Evolutionary conservation across 352 stramenopile species (phyloP), one percentile per base, ranked within the genome.

Genomic region (Globisporangium paroecandrum): DNA sequence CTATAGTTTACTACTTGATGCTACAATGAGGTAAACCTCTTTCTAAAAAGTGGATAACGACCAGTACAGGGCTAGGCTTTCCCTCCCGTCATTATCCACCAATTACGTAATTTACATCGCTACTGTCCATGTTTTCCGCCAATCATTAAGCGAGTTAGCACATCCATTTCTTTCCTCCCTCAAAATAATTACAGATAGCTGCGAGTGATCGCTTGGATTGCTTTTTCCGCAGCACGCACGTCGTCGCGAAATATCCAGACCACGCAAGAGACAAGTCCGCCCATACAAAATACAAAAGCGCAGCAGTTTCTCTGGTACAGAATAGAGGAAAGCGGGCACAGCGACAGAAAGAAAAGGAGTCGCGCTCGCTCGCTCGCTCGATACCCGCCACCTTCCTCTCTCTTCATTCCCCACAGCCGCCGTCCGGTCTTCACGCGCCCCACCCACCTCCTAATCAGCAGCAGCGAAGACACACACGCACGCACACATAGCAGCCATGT

Each of bases 231-330:
- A 22, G 27, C 29, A 58, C 29, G 9, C n/a, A 49, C 41, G 51
- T 58, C 18, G 53, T 38, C 54, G 54, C 54, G 29, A 61, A 61
- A 61, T 61, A 61, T 61, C 56, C 56, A 61, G 56, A 61, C 55
- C 55, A 61, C 32, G 56, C 56, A 47, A 47, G 15, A 47, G 32
- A 61, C 56, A 47, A 61, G 56, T 38, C 20, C 29, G 55, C 5
- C 18, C 32, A 46, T 47, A 46, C 56, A 22, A 36, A 47, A 46
- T 47, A 46, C 56, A 22, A 36, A 47, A 47, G 54, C 41, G 54
- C 56, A 51, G 43, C 43, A 51, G 43, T 51, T 51, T 46, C 49
- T 55, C 54, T 20, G 12, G n/a, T 43, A 18, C 3, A 18, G 10
- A 8, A 5, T 4, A 18, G n/a, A 18, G 8, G 13, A 20, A 55